Evolutionary conservation across 495 filamentous ascomycete genomes (phyloP).

Genomic region (Apiosordaria backusii): DNA sequence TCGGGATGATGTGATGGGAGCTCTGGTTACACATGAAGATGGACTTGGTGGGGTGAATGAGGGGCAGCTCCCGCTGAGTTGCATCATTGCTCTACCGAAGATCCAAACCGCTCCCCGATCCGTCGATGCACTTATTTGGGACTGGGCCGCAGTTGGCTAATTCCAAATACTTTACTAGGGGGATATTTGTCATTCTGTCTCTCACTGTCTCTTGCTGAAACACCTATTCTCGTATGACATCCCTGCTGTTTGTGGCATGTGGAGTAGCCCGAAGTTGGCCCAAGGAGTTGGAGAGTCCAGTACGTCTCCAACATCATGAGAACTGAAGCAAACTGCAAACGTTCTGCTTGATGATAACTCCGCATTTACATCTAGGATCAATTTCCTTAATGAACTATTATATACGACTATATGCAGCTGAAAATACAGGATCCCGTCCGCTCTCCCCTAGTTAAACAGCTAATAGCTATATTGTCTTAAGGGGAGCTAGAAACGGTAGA

Average conservation of each 20-base stretch:
- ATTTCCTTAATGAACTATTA: not conserved
- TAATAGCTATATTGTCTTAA: no score
- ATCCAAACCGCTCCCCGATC: not conserved
- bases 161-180: not conserved
- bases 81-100: not conserved
- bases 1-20: not conserved
- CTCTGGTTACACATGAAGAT: not conserved
- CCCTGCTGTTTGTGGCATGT: no score
- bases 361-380: no score
- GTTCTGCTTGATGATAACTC: no score
- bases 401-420: not conserved
- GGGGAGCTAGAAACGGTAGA: no score
- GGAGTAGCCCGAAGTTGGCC: no score
- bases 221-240: not conserved
- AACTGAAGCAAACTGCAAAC: no score
- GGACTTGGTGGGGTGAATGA: not conserved
- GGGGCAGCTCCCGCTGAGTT: not conserved
- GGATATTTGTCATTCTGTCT: not conserved
- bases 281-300: no score
- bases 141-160: not conserved
- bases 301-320: no score
- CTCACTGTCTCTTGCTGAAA: not conserved
- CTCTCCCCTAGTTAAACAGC: not conserved
- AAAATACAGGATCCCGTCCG: not conserved
- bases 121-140: not conserved